phyloP scores from a whole-genome alignment of 345 rosid genomes.

The Euphorbia peplus region DNA sequence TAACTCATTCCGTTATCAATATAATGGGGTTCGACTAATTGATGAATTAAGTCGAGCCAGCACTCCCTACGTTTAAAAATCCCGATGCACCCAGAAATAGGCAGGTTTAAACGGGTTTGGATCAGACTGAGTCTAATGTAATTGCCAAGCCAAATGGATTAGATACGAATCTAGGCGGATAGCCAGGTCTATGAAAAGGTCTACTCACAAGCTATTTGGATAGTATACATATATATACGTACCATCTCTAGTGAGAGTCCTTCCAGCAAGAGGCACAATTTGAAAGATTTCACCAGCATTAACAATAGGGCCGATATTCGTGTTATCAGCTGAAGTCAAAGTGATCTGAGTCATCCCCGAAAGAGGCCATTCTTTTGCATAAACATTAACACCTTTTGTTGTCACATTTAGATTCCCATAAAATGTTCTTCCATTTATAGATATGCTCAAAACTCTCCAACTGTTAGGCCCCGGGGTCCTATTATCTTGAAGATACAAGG shows the following conservation, averaged over 20 bases:
- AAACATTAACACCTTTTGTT: conserved; percentile 58
- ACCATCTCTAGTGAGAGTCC: conserved; percentile 72
- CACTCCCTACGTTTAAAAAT: no score
- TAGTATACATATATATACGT: background rate
- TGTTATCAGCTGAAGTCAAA: conserved; percentile 43
- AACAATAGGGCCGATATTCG: conserved; percentile 57
- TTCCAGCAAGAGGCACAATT: conserved; percentile 60
- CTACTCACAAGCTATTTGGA: no score
- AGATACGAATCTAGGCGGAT: no score
- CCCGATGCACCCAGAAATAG: no score
- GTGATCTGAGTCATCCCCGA: conserved; percentile 59
- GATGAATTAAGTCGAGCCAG: no score
- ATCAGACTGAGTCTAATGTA: no score
- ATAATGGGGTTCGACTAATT: no score
- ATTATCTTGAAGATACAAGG: conserved; percentile 80
- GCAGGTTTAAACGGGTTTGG: no score
- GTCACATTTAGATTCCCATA: conserved; percentile 58
- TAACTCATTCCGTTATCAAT: no score
- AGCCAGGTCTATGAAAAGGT: no score
- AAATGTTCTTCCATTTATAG: conserved; percentile 60
- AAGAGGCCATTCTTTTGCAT: conserved; percentile 66
- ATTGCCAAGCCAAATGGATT: no score
- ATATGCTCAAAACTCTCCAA: conserved; percentile 76
- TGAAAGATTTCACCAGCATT: conserved; percentile 84
- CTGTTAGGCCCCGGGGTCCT: conserved; percentile 48